These are phyloP conservation scores for Scortechinia acanthostroma DNA, from an alignment of 2,329 filamentous ascomycete species.

Conservation along the genomic window DNA sequence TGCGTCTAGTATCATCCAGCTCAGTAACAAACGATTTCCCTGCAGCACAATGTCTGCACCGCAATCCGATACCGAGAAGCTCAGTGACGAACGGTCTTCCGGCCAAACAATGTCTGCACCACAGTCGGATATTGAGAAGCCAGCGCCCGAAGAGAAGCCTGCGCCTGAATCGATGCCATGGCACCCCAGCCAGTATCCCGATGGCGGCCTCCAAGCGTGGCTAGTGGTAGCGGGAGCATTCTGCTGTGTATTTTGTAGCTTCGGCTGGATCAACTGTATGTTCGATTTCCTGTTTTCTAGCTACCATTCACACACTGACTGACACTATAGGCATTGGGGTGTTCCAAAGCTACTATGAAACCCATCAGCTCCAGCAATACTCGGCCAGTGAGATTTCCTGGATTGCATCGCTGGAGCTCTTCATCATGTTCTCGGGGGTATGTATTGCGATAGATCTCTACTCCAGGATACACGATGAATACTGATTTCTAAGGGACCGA, in stretches of 20 bases:
- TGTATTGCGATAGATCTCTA: constrained; percentile 20
- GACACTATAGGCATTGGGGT: constrained; percentile 28
- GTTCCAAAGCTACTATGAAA: constrained; percentile 52
- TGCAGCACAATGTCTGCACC: no score
- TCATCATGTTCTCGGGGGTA: constrained; percentile 46
- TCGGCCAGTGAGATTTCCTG: constrained; percentile 49
- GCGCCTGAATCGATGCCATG: no score
- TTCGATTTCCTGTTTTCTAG: not conserved
- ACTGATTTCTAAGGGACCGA: constrained; percentile 40
- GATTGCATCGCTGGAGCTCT: constrained; percentile 49
- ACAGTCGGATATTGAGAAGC: no score
- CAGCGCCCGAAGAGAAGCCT: no score
- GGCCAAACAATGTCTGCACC: no score
- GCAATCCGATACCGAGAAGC: no score
- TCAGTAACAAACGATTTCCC: no score
- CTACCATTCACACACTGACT: constrained; percentile 3
- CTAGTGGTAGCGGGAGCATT: constrained; percentile 27
- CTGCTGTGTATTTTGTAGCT: constrained; percentile 30
- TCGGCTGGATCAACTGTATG: constrained; percentile 32
- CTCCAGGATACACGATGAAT: constrained; percentile 3
- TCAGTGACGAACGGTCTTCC: no score
- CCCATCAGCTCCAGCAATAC: constrained; percentile 33
- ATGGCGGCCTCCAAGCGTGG: constrained; percentile 24
- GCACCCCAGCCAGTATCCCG: constrained; percentile 8
- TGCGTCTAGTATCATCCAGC: no score